These are phyloP conservation scores for Phytophthora lateralis DNA, from an alignment of 352 stramenopile genomes.

Conservation along the genomic window DNA sequence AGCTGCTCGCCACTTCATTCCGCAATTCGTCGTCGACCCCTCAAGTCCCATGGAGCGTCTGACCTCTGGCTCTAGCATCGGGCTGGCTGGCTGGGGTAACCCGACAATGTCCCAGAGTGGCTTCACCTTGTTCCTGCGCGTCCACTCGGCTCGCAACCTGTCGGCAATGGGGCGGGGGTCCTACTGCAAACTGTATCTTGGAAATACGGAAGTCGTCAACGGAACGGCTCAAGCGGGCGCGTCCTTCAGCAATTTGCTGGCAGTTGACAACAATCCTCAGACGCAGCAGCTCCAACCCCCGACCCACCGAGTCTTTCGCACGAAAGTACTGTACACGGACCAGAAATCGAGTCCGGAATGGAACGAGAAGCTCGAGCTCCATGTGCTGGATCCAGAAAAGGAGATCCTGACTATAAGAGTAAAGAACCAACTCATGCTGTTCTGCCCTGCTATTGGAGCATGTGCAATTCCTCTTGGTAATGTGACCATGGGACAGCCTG, in stretches of 20 bases:
- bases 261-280: not conserved
- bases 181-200: constrained; percentile 75
- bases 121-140: constrained; percentile 66
- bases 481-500: constrained; percentile 43
- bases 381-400: constrained; percentile 49
- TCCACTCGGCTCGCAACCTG: constrained; percentile 65
- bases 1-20: constrained; percentile 17
- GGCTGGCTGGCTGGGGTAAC: constrained; percentile 31
- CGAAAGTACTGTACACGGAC: constrained; percentile 50
- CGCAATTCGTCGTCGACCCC: constrained; percentile 9
- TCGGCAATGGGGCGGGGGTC: constrained; percentile 45
- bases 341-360: constrained; percentile 55
- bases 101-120: constrained; percentile 22
- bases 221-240: constrained; percentile 31
- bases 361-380: constrained; percentile 79
- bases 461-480: constrained; percentile 62
- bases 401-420: constrained; percentile 71
- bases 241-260: constrained; percentile 36
- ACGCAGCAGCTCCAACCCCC: constrained; percentile 1
- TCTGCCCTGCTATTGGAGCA: constrained; percentile 56
- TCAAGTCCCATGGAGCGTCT: constrained; percentile 29
- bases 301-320: constrained; percentile 61
- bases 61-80: constrained; percentile 15
- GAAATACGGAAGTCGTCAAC: constrained; percentile 57
- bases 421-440: constrained; percentile 70